phyloP scores from a whole-genome alignment of 768 basidiomycete genomes.

The Infundibulicybe gibba region DNA sequence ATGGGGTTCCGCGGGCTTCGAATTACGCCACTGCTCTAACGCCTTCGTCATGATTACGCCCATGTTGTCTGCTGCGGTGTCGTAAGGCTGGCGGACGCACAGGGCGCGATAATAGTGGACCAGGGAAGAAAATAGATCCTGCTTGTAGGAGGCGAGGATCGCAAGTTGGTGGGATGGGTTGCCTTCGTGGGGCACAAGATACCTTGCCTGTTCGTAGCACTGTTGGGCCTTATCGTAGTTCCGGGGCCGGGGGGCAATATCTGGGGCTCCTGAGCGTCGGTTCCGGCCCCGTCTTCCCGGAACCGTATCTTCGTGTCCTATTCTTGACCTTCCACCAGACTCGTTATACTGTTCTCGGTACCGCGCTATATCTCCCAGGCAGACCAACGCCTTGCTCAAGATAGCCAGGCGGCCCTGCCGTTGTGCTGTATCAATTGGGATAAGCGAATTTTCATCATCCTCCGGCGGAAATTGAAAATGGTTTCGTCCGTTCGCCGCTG shows the following conservation, averaged over 20 bases:
- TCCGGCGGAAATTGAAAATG: constrained; percentile 65
- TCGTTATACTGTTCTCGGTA: constrained; percentile 92
- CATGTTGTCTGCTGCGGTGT: constrained; percentile 85
- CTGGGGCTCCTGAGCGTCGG: constrained; percentile 46
- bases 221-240: constrained; percentile 73
- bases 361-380: constrained; percentile 90
- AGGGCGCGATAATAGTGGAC: constrained; percentile 91
- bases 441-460: constrained; percentile 30
- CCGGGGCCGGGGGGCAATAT: constrained; percentile 51
- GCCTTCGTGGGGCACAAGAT: constrained; percentile 83
- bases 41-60: constrained; percentile 65
- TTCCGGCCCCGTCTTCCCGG: constrained; percentile 38
- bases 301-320: constrained; percentile 61
- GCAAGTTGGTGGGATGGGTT: constrained; percentile 97
- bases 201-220: constrained; percentile 83
- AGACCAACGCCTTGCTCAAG: constrained; percentile 85
- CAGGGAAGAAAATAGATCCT: constrained; percentile 76
- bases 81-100: constrained; percentile 82
- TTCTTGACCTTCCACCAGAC: constrained; percentile 56
- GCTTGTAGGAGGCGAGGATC: constrained; percentile 81
- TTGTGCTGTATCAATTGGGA: constrained; percentile 43
- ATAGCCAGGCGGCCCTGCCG: constrained; percentile 67
- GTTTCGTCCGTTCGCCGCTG: constrained; percentile 42
- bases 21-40: constrained; percentile 53
- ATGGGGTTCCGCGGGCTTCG: constrained; percentile 22